These are phyloP conservation scores for Cinnamomum micranthum DNA, from an alignment of 164 flowering plant species.

Conservation along the genomic window DNA sequence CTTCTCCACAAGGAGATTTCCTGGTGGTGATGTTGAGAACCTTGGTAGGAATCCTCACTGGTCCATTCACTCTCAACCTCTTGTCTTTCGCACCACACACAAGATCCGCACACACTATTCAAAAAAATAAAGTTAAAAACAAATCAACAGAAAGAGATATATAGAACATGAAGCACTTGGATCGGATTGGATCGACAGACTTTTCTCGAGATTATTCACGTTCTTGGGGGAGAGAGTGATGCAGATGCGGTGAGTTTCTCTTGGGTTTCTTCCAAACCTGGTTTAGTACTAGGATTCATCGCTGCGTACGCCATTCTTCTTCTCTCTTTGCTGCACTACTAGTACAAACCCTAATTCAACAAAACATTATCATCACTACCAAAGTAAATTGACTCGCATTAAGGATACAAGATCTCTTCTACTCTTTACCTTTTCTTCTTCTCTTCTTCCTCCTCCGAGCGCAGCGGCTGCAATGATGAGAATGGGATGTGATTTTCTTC, in stretches of 20 bases:
- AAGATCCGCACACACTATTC: slow-evolving; percentile 67
- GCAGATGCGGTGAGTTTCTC: slow-evolving; percentile 32
- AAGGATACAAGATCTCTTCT: no score
- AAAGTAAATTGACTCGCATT: no score
- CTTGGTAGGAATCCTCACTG: slow-evolving; percentile 94
- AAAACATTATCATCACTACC: no score
- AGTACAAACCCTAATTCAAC: no score
- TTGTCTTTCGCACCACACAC: slow-evolving; percentile 95
- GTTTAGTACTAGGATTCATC: slow-evolving; percentile 27
- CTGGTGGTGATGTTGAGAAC: slow-evolving; percentile 85
- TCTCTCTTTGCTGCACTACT: background rate
- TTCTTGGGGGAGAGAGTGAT: slow-evolving; percentile 45
- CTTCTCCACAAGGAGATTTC: slow-evolving; percentile 98
- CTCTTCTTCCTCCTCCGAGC: no score
- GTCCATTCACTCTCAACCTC: slow-evolving; percentile 81
- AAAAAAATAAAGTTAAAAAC: background rate
- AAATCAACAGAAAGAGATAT: background rate
- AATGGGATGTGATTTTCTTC: no score
- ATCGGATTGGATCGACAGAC: slow-evolving; percentile 2
- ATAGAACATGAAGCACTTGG: background rate
- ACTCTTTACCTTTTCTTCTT: no score
- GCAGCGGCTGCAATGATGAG: no score
- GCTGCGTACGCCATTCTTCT: slow-evolving; percentile 16
- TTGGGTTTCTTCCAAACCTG: slow-evolving; percentile 34
- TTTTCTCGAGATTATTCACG: slow-evolving; percentile 46